Evolutionary conservation across 179 eudicot genomes (phyloP).

Genomic region (Vitellaria paradoxa): DNA sequence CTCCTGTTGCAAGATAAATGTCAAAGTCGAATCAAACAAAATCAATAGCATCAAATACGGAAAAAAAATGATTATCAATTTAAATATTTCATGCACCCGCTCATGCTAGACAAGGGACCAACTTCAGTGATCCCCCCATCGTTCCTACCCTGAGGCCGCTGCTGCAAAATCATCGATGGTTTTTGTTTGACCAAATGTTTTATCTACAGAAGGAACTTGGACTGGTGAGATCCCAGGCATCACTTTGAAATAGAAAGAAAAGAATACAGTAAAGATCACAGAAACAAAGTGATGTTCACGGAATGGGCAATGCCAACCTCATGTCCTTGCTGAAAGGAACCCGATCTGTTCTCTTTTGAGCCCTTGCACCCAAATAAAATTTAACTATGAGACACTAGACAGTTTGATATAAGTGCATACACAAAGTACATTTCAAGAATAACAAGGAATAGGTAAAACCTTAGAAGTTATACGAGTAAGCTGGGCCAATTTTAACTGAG

Average conservation of each 20-base stretch:
- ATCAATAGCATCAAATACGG: not conserved
- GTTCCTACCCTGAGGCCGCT: slow-evolving; percentile 14
- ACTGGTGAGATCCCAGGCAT: not conserved
- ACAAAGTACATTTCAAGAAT: not conserved
- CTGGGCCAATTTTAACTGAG: slow-evolving; percentile 31
- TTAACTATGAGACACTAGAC: slow-evolving; percentile 21
- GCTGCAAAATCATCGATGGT: slow-evolving; percentile 14
- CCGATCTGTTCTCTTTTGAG: slow-evolving; percentile 84
- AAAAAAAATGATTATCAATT: too few relatives aligned
- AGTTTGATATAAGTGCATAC: not conserved
- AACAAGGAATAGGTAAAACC: slow-evolving; percentile 33
- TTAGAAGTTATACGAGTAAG: slow-evolving; percentile 33
- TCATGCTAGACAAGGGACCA: slow-evolving; percentile 16
- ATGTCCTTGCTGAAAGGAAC: slow-evolving; percentile 37
- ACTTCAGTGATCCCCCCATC: slow-evolving; percentile 21
- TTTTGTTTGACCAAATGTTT: slow-evolving; percentile 23
- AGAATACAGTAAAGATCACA: not conserved
- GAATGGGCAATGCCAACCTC: slow-evolving; percentile 37
- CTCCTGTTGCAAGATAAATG: slow-evolving; percentile 15
- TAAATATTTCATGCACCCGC: slow-evolving; percentile 24
- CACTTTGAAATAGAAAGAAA: not conserved
- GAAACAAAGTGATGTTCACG: not conserved
- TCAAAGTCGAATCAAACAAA: not conserved
- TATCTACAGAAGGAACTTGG: slow-evolving; percentile 21
- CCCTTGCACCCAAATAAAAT: slow-evolving; percentile 49